phyloP scores from a whole-genome alignment of 2,329 filamentous ascomycete genomes.

The Penicillium olsonii region DNA sequence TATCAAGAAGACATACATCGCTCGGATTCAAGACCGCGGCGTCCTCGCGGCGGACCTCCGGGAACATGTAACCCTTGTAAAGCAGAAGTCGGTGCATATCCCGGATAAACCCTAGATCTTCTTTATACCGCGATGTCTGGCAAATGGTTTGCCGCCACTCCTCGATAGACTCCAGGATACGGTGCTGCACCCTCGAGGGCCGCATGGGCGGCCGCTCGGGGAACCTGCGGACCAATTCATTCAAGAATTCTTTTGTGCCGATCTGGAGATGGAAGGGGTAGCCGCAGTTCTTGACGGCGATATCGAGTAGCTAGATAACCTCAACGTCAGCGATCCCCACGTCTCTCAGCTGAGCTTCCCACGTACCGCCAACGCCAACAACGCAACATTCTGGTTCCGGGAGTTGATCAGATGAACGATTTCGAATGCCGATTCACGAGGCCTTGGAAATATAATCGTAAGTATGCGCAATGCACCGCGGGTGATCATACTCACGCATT shows the following conservation, averaged over 20 bases:
- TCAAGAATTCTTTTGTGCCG: constrained; percentile 97
- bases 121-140: constrained; percentile 95
- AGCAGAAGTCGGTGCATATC: constrained; percentile 96
- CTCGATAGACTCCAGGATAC: constrained; percentile 94
- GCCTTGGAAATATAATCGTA: constrained; percentile 48
- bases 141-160: constrained; percentile 99
- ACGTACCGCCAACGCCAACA: constrained; percentile 75
- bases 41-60: constrained; percentile 88
- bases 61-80: constrained; percentile 97
- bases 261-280: constrained; percentile 99
- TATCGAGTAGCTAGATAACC: constrained; percentile 76
- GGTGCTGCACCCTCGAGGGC: constrained; percentile 80
- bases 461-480: constrained; percentile 21
- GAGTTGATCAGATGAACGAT: constrained; percentile 96
- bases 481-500: constrained; percentile 60
- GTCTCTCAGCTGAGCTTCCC: constrained; percentile 13
- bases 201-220: constrained; percentile 89
- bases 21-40: constrained; percentile 95
- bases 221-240: constrained; percentile 94
- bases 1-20: constrained; percentile 67
- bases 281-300: constrained; percentile 99
- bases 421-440: constrained; percentile 88
- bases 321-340: constrained; percentile 11
- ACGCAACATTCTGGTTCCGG: constrained; percentile 90
- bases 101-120: constrained; percentile 91